Evolutionary conservation across 176 grass and related monocot genomes (phyloP).

Genomic region (Dactylis glomerata): DNA sequence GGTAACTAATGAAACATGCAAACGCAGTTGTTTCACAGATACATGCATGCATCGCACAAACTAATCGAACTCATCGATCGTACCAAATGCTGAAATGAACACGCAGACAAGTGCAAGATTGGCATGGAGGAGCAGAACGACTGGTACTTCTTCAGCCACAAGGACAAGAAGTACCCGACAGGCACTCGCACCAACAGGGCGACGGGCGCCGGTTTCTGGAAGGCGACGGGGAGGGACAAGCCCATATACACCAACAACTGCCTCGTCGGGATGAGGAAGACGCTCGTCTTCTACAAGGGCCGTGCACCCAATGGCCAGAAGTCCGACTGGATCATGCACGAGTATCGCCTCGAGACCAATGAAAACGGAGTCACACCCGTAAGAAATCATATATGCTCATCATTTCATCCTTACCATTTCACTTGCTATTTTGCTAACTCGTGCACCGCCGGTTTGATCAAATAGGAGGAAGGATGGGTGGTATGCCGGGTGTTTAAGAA

Average conservation of each 20-base stretch:
- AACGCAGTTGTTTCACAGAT: background rate
- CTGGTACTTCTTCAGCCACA: constrained; percentile 99
- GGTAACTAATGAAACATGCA: constrained; percentile 31
- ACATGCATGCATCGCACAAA: background rate
- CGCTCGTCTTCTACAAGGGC: constrained; percentile 89
- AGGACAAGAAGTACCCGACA: constrained; percentile 97
- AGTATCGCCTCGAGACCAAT: constrained; percentile 88
- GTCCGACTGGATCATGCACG: constrained; percentile 98
- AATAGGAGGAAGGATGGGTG: constrained; percentile 96
- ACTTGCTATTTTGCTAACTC: background rate
- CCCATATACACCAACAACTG: constrained; percentile 75
- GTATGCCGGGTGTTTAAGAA: constrained; percentile 98
- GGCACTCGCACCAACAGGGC: constrained; percentile 89
- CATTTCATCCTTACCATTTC: background rate
- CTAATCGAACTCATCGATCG: background rate
- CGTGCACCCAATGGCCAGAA: constrained; percentile 93
- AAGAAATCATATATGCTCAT: background rate
- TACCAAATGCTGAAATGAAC: background rate
- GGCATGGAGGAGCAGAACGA: constrained; percentile 91
- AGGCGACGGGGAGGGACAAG: constrained; percentile 96
- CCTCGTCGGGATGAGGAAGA: constrained; percentile 93
- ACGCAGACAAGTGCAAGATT: constrained; percentile 77
- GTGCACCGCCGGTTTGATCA: background rate
- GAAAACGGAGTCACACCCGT: constrained; percentile 61
- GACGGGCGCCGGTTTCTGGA: constrained; percentile 85